phyloP scores from a whole-genome alignment of 352 stramenopile species.

The Aphanomyces cochlioides region DNA sequence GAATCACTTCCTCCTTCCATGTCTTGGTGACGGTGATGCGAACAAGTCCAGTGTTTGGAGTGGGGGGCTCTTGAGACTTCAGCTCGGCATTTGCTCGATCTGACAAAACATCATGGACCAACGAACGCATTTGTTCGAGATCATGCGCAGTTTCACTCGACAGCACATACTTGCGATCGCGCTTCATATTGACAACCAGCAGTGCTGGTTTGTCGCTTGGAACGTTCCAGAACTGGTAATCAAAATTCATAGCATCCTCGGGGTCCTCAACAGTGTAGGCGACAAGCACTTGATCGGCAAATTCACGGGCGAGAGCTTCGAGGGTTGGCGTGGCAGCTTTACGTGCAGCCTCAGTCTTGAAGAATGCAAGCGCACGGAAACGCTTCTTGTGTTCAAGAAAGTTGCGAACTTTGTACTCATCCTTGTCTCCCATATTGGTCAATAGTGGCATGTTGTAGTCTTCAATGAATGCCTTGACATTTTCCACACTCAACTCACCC shows the following conservation, averaged over 20 bases:
- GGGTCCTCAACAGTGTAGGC: slow-evolving; percentile 28
- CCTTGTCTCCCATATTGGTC: slow-evolving; percentile 25
- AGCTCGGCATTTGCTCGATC: slow-evolving; percentile 10
- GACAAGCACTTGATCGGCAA: slow-evolving; percentile 17
- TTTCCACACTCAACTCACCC: background rate
- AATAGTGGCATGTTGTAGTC: slow-evolving; percentile 23
- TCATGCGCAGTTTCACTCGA: slow-evolving; percentile 11
- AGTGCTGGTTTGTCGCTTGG: slow-evolving; percentile 27
- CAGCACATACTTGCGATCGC: slow-evolving; percentile 28
- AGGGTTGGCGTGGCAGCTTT: slow-evolving; percentile 12
- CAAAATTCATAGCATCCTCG: slow-evolving; percentile 29
- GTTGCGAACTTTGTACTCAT: slow-evolving; percentile 22
- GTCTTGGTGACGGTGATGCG: slow-evolving; percentile 26
- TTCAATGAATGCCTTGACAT: background rate
- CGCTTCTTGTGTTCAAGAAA: slow-evolving; percentile 23
- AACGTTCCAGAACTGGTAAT: slow-evolving; percentile 30
- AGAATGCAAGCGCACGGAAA: slow-evolving; percentile 21
- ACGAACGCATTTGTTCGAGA: slow-evolving; percentile 1
- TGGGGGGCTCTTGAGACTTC: slow-evolving; percentile 21
- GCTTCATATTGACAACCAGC: slow-evolving; percentile 24
- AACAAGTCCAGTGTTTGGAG: slow-evolving; percentile 24
- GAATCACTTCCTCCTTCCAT: slow-evolving; percentile 14
- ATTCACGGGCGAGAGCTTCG: slow-evolving; percentile 10
- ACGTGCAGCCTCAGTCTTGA: slow-evolving; percentile 21
- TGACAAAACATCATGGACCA: slow-evolving; percentile 12